Percentiles rank a stretch among this genome's conserved stretches.
Evolutionary conservation across 225 moss, liverwort and hornwort genomes (phyloP).

Genomic region (Sphagnum tenellum): DNA sequence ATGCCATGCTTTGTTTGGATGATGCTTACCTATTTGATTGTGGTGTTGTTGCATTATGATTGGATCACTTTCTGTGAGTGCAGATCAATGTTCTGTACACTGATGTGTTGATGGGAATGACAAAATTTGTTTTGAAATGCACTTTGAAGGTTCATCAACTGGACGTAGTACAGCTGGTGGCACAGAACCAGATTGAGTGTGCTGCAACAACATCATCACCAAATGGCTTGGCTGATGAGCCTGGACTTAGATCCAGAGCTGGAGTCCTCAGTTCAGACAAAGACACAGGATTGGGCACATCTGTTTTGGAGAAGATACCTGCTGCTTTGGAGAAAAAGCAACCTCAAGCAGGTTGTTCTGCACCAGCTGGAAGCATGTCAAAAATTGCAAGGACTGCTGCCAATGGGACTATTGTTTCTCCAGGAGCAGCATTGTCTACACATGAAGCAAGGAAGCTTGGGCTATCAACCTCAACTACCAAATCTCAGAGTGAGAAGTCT

Average conservation of each 20-base stretch:
- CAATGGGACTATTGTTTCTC: not conserved
- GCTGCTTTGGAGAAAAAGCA: too few species aligned
- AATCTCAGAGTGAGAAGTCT: not conserved
- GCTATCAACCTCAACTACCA: not conserved
- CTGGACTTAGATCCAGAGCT: not conserved
- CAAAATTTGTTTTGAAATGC: not conserved
- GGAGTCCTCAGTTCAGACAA: not conserved
- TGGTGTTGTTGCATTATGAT: too few species aligned
- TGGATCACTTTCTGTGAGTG: too few species aligned
- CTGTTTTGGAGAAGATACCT: too few species aligned
- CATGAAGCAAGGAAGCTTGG: not conserved
- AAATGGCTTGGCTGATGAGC: not conserved
- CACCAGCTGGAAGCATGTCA: too few species aligned
- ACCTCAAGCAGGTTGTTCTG: too few species aligned
- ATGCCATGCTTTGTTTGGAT: too few species aligned
- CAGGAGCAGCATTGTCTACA: not conserved
- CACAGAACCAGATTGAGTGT: not conserved
- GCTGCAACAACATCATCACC: not conserved
- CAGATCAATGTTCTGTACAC: too few species aligned
- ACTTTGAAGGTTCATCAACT: constrained; percentile 1
- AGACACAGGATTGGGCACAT: too few species aligned
- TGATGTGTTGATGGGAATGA: too few species aligned
- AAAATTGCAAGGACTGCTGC: not conserved
- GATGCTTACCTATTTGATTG: too few species aligned
- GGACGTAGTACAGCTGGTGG: constrained; percentile 2